Evolutionary conservation across 306 rosid species (phyloP), one percentile per base, ranked within the genome.

Genomic region (Echinosophora koreensis): DNA sequence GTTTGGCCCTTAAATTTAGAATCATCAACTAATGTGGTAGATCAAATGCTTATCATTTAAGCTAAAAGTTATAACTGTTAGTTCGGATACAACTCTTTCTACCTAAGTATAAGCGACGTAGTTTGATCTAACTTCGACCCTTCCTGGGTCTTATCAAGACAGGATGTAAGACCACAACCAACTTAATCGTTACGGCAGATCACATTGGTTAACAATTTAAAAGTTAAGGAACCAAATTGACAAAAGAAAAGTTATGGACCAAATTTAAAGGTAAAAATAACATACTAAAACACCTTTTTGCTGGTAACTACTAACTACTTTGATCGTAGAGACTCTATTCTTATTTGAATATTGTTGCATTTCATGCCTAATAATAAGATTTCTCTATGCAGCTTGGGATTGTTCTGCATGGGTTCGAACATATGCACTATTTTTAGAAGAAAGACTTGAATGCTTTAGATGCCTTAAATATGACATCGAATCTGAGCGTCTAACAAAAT

Each of bases 321-420:
- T 42, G 14, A 9, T n/a, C 47, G 84, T 81, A 11, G 13, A 59
- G 6, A 37, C 28, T 54, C 4, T 64, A 78, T 46, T 61, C 16
- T 51, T 63, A 52, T 56, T 60, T 73, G 32, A 52, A 55, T 39
- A 46, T 30, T 37, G 46, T n/a, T 15, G 22, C 74, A 73, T 82
- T 65, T 80, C 57, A 59, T 83, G 50, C 81, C 83, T 34, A 81
- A 77, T 70, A 79, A 77, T 70, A 61, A 64, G 47, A 49, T 72
- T 66, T 77, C 61, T 52, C 38, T 68, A 5, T 86, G 90, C 82
- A 96, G 99, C 99, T 75, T 96, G 99, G 99, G 99, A 96, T 84
- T 96, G 97, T 74, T 96, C 99, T 49, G 97, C 98, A 22, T 96
- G 99, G 99, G 93, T 91, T 76, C 81, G 99, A 77, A 87, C 94